Evolutionary conservation across 257 asterid genomes (phyloP), one percentile per base, ranked within the genome.

Genomic region (Ocimum tenuiflorum): DNA sequence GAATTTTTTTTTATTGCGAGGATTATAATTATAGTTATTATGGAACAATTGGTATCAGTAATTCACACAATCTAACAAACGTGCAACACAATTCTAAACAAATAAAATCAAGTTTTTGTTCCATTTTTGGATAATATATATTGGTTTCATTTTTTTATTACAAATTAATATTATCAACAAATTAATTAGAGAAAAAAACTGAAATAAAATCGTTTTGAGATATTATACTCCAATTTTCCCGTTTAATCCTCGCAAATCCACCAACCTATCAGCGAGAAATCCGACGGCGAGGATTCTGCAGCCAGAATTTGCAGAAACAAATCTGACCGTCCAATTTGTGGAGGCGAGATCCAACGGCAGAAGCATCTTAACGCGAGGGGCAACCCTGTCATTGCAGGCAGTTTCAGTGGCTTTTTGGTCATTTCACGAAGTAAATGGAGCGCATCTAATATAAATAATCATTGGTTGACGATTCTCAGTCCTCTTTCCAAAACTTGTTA

Each of bases 321-420:
- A 49, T 68, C 60, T 48, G 3, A 49, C 47, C 57, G 67, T 18
- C 47, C 51, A 38, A 57, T 15, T 6, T 3, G 20, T 19, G 3
- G 41, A 53, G 35, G 27, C 4, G 18, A 24, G 71, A 82, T 79
- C 78, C 60, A 64, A 74, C 81, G 82, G 82, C 52, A 36, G 27
- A 42, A n/a, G n/a, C n/a, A n/a, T n/a, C n/a, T n/a, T n/a, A n/a
- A 73, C 63, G 36, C 23, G 23, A 6, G 35, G 55, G 84, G 75
- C 70, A 69, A 58, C 45, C 27, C 70, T 65, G 86, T 69, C 43
- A 46, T 67, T 78, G 20, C 24, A 27, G 18, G 10, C 3, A 74
- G 60, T 5, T 43, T 5, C 6, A 62, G 65, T 51, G 84, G 81
- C 68, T 60, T 36, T 42, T 19, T 74, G 4, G 81, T 62, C 22